phyloP scores from a whole-genome alignment of 257 asterid genomes.

The Nicotiana knightiana region DNA sequence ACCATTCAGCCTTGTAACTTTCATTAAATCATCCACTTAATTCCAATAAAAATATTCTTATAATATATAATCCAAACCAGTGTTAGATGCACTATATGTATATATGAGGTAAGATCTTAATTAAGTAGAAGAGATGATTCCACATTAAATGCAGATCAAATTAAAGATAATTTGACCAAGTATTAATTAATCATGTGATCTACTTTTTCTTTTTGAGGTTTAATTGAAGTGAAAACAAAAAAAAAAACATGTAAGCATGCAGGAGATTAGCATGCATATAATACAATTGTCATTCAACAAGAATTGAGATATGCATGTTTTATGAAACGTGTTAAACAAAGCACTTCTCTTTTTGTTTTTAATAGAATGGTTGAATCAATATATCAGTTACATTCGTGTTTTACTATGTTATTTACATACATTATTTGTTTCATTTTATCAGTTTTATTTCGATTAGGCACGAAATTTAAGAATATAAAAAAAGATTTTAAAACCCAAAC shows the following conservation, averaged over 20 bases:
- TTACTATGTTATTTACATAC: no score
- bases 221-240: neutral
- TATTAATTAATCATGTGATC: neutral
- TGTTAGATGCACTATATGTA: neutral
- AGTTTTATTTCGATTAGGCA: no score
- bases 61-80: neutral
- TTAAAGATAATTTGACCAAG: neutral
- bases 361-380: neutral
- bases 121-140: neutral
- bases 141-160: neutral
- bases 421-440: no score
- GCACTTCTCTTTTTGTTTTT: neutral
- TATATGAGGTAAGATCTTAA: neutral
- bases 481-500: no score
- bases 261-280: neutral
- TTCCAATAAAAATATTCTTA: neutral
- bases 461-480: no score
- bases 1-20: neutral
- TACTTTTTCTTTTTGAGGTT: no score
- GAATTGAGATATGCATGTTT: neutral
- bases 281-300: neutral
- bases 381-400: no score
- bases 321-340: neutral
- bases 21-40: neutral
- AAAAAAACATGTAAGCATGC: neutral